Evolutionary conservation across 208 protist genomes (phyloP), one percentile per base, ranked within the genome.

Genomic region (Balamuthia mandrillaris): DNA sequence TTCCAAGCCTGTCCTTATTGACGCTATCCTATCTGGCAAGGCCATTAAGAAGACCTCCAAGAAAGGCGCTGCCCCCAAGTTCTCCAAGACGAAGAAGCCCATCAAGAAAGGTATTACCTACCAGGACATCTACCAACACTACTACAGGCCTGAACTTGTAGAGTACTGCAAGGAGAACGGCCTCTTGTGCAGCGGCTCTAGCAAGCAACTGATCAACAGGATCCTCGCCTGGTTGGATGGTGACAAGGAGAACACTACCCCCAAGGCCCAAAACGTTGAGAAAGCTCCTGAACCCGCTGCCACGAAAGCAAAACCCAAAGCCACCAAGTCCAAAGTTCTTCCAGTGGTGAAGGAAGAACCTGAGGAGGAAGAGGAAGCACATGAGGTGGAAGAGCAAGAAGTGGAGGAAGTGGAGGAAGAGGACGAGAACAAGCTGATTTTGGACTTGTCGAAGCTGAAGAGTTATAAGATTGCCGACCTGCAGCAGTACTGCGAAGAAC

Each of bases 201-300:
- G 54, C 44, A 21, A n/a, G 44, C 21, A 39, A 24, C 37, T 77
- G 44, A 77, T 77, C 66, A 77, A 77, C 44, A 39, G 66, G 44
- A 77, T 77, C 66, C 66, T 77, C 21, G 66, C 66, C 44, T 77
- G n/a, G 44, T 45, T 77, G 24, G 66, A 47, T 45, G 66, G 66
- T 16, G 77, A 83, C 77, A 83, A 83, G 54, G 77, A 83, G 54
- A 83, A 83, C 77, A 83, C 77, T 2, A n/a, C n/a, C n/a, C n/a
- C n/a, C n/a, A n/a, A n/a, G n/a, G n/a, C n/a, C n/a, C n/a, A n/a
- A n/a, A n/a, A n/a, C n/a, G n/a, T n/a, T n/a, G n/a, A n/a, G n/a
- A n/a, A n/a, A n/a, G n/a, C n/a, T n/a, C n/a, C n/a, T n/a, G n/a
- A n/a, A n/a, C n/a, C n/a, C n/a, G n/a, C n/a, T n/a, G n/a, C n/a